Percentiles rank a stretch among this genome's conserved stretches.
phyloP scores from a whole-genome alignment of 306 rosid genomes.

The Chamaecrista fasciculata region DNA sequence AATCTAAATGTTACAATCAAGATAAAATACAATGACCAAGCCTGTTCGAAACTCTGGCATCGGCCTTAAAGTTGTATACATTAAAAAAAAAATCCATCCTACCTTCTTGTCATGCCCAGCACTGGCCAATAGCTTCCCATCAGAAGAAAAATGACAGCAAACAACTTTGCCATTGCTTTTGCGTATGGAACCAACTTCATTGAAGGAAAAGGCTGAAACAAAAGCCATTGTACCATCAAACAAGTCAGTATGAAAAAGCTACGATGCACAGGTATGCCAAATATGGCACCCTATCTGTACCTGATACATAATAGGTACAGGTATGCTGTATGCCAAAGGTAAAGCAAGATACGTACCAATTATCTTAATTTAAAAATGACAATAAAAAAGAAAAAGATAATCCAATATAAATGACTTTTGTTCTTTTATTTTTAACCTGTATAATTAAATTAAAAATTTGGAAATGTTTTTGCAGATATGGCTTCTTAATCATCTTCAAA shows the following conservation, averaged over 20 bases:
- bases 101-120: constrained; percentile 99
- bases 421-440: no score
- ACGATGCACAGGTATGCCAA: no score
- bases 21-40: background rate
- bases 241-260: constrained; percentile 24
- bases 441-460: no score
- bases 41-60: constrained; percentile 8
- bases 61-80: background rate
- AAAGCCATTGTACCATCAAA: constrained; percentile 29
- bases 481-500: no score
- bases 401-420: no score
- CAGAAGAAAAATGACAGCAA: constrained; percentile 95
- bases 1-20: background rate
- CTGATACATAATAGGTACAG: no score
- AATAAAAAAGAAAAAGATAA: no score
- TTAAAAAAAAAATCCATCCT: constrained; percentile 35
- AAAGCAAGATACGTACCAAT: no score
- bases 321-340: no score
- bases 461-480: no score
- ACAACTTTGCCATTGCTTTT: constrained; percentile 82
- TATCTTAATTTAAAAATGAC: no score
- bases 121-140: constrained; percentile 92
- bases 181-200: constrained; percentile 74
- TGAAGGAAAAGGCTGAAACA: constrained; percentile 72
- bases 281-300: no score